Conservation (phyloP, 2,329 filamentous ascomycete genomes). For the Cercospora citrullina region DNA sequence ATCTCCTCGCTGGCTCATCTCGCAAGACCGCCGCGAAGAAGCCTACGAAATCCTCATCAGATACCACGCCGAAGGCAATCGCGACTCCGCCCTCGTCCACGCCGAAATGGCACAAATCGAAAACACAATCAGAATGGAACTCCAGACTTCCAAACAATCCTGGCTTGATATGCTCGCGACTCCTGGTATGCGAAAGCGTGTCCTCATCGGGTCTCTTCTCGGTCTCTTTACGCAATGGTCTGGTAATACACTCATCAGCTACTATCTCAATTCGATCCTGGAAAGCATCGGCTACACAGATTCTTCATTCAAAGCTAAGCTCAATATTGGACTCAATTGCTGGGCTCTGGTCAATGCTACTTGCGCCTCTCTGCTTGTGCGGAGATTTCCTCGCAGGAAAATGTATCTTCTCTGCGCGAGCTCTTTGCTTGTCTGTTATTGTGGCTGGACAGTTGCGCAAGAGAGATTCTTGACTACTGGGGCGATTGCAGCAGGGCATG, state of each 20-base stretch:
- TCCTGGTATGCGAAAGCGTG: slow-evolving; percentile 37
- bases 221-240: slow-evolving; percentile 43
- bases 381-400: slow-evolving; percentile 46
- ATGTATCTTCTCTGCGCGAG: slow-evolving; percentile 46
- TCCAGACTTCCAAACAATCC: slow-evolving; percentile 49
- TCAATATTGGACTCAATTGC: slow-evolving; percentile 44
- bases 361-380: slow-evolving; percentile 42
- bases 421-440: slow-evolving; percentile 48
- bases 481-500: slow-evolving; percentile 41
- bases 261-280: slow-evolving; percentile 36
- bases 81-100: slow-evolving; percentile 60
- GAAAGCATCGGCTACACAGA: slow-evolving; percentile 42
- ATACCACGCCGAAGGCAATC: slow-evolving; percentile 63
- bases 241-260: slow-evolving; percentile 44
- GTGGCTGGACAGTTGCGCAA: slow-evolving; percentile 41
- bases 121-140: slow-evolving; percentile 57
- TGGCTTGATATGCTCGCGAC: slow-evolving; percentile 28
- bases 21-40: slow-evolving; percentile 48
- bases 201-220: slow-evolving; percentile 41
- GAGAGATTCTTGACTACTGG: slow-evolving; percentile 17
- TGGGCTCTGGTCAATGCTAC: slow-evolving; percentile 43
- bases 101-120: slow-evolving; percentile 66
- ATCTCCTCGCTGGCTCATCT: slow-evolving; percentile 49
- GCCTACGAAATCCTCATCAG: slow-evolving; percentile 55
- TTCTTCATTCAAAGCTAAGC: slow-evolving; percentile 39